Base-by-base conservation (phyloP, 208 protist species). In the Entamoeba moshkovskii region DNA sequence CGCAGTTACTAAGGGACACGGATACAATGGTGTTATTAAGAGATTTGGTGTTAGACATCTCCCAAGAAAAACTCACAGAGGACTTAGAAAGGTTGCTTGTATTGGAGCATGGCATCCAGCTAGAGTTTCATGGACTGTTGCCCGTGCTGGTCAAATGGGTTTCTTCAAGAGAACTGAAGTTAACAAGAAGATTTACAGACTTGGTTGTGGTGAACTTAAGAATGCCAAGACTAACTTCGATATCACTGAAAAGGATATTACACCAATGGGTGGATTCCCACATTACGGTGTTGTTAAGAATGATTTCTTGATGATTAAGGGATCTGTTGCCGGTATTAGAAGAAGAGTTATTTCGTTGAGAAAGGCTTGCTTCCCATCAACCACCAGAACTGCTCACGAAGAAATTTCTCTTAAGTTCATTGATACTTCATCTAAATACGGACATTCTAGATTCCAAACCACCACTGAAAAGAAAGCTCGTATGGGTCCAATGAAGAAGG, bases 171-270 rank as follows among this genome's bases (percentile, higher is more conserved):
- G 99, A 94, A 99, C 98, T 49, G 98, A 99, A 96, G 95, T 98
- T 73, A 99, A 99, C 98, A 99, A 99, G 98, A 99, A 99, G 97
- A 98, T 99, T 96, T 99, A 99, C 98, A 96, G 97, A 94, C 97
- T 99, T 93, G 98, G 98, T 95, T 94, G 3, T 33, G 46, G 45
- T 66, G 42, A 46, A 15, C 1, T 46, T 91, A 97, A 97, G 94
- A 97, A 96, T 94, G 98, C 97, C 94, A 97, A 96, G 38, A 99
- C 98, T 91, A 97, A 98, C 91, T 98, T 97, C 95, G 99, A 99
- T 96, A 95, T 99, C 52, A 99, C 99, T 73, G 97, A 98, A 73
- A 99, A 99, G 97, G 95, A 95, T 52, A 99, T 99, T 97, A 99
- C 98, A 94, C 99, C 99, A 66, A 98, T 99, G 97, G 99, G 99